Conservation (phyloP, 768 basidiomycete species). For the Trametes coccinea region DNA sequence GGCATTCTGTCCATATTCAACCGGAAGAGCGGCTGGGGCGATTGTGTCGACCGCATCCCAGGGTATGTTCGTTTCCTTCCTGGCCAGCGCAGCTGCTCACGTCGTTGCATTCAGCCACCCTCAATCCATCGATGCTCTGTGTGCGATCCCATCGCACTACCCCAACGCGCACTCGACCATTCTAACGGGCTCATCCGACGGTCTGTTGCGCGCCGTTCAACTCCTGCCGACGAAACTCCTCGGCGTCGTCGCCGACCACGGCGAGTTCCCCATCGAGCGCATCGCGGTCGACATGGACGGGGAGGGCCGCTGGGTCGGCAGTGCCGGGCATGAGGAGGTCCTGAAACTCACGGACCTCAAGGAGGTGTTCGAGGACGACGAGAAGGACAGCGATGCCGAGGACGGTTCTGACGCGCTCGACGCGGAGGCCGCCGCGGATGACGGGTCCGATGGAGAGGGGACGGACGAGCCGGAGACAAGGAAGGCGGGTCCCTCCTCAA, state of each 20-base stretch:
- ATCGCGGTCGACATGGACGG: constrained; percentile 63
- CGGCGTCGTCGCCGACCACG: constrained; percentile 89
- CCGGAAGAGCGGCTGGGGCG: constrained; percentile 82
- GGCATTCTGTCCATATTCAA: constrained; percentile 92
- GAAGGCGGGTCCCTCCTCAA: constrained; percentile 31
- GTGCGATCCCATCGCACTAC: constrained; percentile 63
- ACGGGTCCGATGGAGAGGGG: constrained; percentile 33
- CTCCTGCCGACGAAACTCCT: constrained; percentile 87
- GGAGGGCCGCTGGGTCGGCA: constrained; percentile 84
- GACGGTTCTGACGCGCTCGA: neutral
- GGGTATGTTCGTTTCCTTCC: constrained; percentile 50
- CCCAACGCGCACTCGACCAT: constrained; percentile 64
- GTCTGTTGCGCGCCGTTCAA: constrained; percentile 78
- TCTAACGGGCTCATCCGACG: constrained; percentile 91
- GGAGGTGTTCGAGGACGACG: constrained; percentile 65
- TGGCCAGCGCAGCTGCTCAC: neutral
- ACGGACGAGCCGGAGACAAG: constrained; percentile 39
- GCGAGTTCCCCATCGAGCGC: constrained; percentile 89
- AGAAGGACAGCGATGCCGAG: constrained; percentile 32
- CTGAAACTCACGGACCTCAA: constrained; percentile 83
- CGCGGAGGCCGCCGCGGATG: constrained; percentile 16
- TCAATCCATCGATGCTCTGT: constrained; percentile 85
- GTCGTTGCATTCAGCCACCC: constrained; percentile 65
- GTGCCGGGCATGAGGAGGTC: constrained; percentile 87
- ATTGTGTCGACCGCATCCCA: constrained; percentile 88